phyloP scores from a whole-genome alignment of 495 filamentous ascomycete genomes.

The Polyplosphaeria fusca region DNA sequence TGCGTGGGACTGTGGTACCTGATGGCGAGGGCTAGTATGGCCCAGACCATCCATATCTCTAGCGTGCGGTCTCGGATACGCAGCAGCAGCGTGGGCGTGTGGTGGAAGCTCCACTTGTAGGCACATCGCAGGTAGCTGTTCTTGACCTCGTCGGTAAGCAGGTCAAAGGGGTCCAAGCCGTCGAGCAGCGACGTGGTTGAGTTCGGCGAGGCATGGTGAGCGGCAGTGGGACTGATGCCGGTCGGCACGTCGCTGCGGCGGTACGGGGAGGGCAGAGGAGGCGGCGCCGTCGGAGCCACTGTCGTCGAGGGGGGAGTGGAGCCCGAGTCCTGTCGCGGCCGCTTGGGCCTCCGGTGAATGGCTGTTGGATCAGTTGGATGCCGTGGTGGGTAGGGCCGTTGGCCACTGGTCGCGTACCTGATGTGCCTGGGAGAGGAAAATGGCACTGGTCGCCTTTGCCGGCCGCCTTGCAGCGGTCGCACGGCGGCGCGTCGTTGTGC shows the following conservation, averaged over 20 bases:
- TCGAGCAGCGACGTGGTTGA: slow-evolving; percentile 20
- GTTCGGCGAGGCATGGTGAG: slow-evolving; percentile 1
- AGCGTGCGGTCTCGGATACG: slow-evolving; percentile 33
- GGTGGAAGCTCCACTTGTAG: slow-evolving; percentile 39
- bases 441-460: slow-evolving; percentile 24
- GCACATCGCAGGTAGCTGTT: slow-evolving; percentile 36
- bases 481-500: slow-evolving; percentile 35
- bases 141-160: slow-evolving; percentile 38
- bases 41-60: slow-evolving; percentile 35
- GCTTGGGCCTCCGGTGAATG: slow-evolving; percentile 33
- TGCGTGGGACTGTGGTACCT: slow-evolving; percentile 12
- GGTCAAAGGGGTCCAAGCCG: slow-evolving; percentile 32
- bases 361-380: too few species aligned
- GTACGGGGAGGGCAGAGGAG: neutral
- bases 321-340: slow-evolving; percentile 25
- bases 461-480: slow-evolving; percentile 33
- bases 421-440: slow-evolving; percentile 36
- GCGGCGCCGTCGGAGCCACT: neutral
- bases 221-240: slow-evolving; percentile 23
- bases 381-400: too few species aligned
- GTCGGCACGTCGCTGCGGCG: slow-evolving; percentile 9
- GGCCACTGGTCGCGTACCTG: too few species aligned
- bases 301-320: slow-evolving; percentile 1
- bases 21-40: slow-evolving; percentile 35
- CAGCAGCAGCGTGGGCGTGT: slow-evolving; percentile 35